Evolutionary conservation across 306 rosid species (phyloP), one percentile per base, ranked within the genome.

Genomic region (Malus sylvestris): DNA sequence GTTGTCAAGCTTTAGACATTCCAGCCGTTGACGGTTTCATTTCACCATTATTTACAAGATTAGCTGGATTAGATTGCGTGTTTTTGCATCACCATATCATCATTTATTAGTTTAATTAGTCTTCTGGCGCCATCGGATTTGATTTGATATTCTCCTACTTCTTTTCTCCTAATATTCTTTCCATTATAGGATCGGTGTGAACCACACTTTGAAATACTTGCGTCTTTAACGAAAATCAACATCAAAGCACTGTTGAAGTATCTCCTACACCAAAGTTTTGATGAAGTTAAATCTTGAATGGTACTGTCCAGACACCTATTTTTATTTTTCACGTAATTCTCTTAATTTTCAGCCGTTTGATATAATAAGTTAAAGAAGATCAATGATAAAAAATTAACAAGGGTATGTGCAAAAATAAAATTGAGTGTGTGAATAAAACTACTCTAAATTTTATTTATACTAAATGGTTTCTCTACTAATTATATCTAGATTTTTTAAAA

Each of bases 21-120:
- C 15, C 75, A 88, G 80, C 87, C 76, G 33, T 70, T 67, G 89
- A 84, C 60, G 80, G 65, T 78, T 78, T 76, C 85, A 51, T 78
- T 60, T 80, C 68, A 86, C 88, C 92, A 66, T 80, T 67, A 69
- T 33, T 38, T n/a, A 10, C 4, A 22, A 4, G 20, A 30, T 71
- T 52, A 71, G 46, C 4, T 27, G n/a, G 16, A 16, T 15, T 32
- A 16, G 69, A 29, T 81, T 83, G 87, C 82, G 89, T 85, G 81
- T 57, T 67, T 70, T 76, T 18, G 83, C 87, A 81, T 85, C 91
- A 78, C 32, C 22, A 3, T 27, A 25, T 67, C 81, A 70, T 85
- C 85, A 75, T 22, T 15, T 35, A 44, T 73, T 4, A 33, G 25
- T 29, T 81, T 12, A 29, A n/a, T 3, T 38, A 6, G 15, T 52